Evolutionary conservation across 2,329 filamentous ascomycete species (phyloP).

Genomic region (Fusarium floridanum): DNA sequence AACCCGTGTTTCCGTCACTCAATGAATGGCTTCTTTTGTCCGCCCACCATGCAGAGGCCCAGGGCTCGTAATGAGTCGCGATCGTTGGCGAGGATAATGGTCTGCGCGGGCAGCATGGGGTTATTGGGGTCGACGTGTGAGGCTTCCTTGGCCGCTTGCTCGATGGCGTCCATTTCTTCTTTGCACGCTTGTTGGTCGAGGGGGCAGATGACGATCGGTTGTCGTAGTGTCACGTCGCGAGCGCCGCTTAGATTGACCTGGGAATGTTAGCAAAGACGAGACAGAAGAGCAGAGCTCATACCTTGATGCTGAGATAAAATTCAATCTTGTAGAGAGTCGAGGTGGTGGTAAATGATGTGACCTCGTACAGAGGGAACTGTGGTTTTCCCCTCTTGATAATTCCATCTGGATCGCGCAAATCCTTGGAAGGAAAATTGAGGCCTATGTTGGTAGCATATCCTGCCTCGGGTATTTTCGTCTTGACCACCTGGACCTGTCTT

Average conservation of each 20-base stretch:
- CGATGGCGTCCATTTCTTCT: conserved; percentile 98
- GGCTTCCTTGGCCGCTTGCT: conserved; percentile 94
- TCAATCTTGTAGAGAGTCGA: conserved; percentile 98
- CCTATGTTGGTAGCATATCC: conserved; percentile 95
- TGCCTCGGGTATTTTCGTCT: conserved; percentile 87
- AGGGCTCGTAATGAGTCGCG: conserved; percentile 72
- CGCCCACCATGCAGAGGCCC: conserved; percentile 73
- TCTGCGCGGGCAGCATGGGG: conserved; percentile 89
- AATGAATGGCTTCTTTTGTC: conserved; percentile 75
- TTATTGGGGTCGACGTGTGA: conserved; percentile 88
- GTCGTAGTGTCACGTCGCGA: conserved; percentile 87
- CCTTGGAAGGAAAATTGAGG: conserved; percentile 90
- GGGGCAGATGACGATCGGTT: conserved; percentile 96
- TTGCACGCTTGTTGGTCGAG: conserved; percentile 96
- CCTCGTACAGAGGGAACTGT: conserved; percentile 89
- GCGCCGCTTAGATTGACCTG: conserved; percentile 91
- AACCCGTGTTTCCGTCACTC: conserved; percentile 57
- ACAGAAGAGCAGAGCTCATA: conserved; percentile 54
- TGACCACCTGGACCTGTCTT: conserved; percentile 84
- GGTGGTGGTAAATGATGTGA: conserved; percentile 92
- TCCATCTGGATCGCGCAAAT: conserved; percentile 87
- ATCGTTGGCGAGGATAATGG: conserved; percentile 84
- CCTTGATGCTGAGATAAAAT: conserved; percentile 95
- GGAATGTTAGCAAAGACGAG: conserved; percentile 39
- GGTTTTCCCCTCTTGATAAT: conserved; percentile 87